Base-by-base conservation (phyloP, 305 asterid genomes). In the Fraxinus nigra region DNA sequence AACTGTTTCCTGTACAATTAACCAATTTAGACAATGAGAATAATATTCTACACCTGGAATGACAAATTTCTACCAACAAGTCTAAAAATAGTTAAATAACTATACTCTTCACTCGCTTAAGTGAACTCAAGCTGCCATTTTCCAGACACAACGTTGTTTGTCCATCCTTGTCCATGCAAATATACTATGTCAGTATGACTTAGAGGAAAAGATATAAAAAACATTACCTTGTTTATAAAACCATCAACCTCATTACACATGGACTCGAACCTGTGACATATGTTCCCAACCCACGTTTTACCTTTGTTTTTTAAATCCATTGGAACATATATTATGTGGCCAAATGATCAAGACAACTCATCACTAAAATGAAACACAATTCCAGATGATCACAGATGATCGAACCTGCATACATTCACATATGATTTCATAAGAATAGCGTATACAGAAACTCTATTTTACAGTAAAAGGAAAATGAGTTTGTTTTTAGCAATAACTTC, bases 1-100 rank as follows among this genome's bases (percentile, higher is more conserved):
- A 76, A 84, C 76, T 0, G 92, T 82, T n/a, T 89, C 95, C 94
- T 91, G 89, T 46, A 40, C 81, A 82, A 76, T 26, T n/a, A 78
- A 87, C 79, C 73, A 74, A 78, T 43, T 78, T 74, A 13, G 43
- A 37, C 33, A 10, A 38, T 72, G 51, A 81, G 73, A 79, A 40
- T 76, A 16, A 20, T 74, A 48, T 46, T 48, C 14, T 8, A 65
- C 65, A 32, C 26, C 67, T 18, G 54, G 34, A 56, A 37, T 22
- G 43, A 34, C 34, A 28, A 30, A 24, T 48, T 54, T 56, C 9
- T 6, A 65, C 14, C 10, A 35, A 16, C 28, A 7, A 8, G 35
- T 37, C n/a, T 37, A 56, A 9, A 14, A 35, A 28, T 28, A 28
- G 30, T 28, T 28, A 28, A 28, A 28, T 34, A 79, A 72, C 72